These are phyloP conservation scores for Lycium barbarum DNA, from an alignment of 257 asterid species.

Conservation along the genomic window DNA sequence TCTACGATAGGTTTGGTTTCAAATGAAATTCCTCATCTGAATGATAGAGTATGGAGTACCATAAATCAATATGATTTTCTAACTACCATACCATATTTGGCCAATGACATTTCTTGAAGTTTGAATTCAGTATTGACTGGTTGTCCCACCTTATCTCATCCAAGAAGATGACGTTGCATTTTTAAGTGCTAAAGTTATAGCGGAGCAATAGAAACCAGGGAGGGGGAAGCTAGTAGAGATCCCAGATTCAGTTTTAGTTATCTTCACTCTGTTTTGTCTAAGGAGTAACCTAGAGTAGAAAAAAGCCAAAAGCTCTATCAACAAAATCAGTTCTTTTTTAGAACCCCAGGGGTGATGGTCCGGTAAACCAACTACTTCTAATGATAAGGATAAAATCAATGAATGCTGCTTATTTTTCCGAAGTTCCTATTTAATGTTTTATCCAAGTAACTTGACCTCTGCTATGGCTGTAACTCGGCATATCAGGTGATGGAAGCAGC, in stretches of 20 bases:
- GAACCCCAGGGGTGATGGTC: not conserved
- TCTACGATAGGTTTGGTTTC: not conserved
- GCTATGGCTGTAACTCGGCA: not conserved
- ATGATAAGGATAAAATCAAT: constrained; percentile 3
- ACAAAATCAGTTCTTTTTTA: not conserved
- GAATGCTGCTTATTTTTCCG: constrained; percentile 4
- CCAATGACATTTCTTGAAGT: not conserved
- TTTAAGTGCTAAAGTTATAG: not conserved
- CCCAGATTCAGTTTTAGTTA: constrained; percentile 10
- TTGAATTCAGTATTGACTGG: not conserved
- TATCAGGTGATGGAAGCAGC: constrained; percentile 98
- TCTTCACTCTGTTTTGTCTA: not conserved
- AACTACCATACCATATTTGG: not conserved
- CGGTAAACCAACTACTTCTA: not conserved
- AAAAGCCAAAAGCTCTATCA: not conserved
- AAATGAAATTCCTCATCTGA: not conserved
- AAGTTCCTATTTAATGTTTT: not conserved
- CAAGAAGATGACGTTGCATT: not conserved
- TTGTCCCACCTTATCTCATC: constrained; percentile 14
- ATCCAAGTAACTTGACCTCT: not conserved
- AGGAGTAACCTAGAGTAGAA: not conserved
- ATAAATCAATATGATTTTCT: not conserved
- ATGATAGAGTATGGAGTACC: not conserved
- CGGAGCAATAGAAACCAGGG: not conserved
- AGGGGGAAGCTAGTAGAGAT: constrained; percentile 10